phyloP scores from a whole-genome alignment of 257 asterid genomes.

The Penstemon barbatus region DNA sequence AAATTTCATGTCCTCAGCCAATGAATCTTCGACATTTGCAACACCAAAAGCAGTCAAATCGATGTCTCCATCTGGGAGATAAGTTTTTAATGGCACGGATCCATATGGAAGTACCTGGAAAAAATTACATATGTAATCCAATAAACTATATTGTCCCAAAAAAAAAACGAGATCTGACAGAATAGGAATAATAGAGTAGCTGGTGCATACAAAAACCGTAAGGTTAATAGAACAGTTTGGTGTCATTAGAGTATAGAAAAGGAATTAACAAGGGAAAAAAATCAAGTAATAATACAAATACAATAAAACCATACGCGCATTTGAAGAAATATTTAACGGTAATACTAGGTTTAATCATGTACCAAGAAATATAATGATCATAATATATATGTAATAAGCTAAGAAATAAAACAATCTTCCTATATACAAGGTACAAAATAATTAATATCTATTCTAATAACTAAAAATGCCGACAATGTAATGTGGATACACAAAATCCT shows the following conservation, averaged over 20 bases:
- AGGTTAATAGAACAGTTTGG: too few species aligned
- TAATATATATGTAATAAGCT: too few species aligned
- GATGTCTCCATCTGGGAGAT: slow-evolving; percentile 97
- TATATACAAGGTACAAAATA: too few species aligned
- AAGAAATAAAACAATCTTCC: too few species aligned
- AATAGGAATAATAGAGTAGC: not conserved
- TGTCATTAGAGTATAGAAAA: too few species aligned
- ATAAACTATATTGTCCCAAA: not conserved
- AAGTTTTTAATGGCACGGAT: slow-evolving; percentile 91
- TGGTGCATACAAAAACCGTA: not conserved
- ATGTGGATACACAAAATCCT: slow-evolving; percentile 12
- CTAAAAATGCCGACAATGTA: slow-evolving; percentile 9
- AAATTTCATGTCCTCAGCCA: slow-evolving; percentile 56
- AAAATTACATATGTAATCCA: slow-evolving; percentile 10
- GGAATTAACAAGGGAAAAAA: too few species aligned
- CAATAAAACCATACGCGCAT: too few species aligned
- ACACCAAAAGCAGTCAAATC: slow-evolving; percentile 84
- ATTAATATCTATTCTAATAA: too few species aligned
- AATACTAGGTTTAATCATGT: too few species aligned
- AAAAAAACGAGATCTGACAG: not conserved
- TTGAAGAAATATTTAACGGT: too few species aligned
- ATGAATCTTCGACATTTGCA: slow-evolving; percentile 53
- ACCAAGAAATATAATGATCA: too few species aligned
- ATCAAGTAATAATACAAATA: too few species aligned
- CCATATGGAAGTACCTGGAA: slow-evolving; percentile 87